Conservation (phyloP, 352 stramenopile genomes). For the Pythium insidiosum region DNA sequence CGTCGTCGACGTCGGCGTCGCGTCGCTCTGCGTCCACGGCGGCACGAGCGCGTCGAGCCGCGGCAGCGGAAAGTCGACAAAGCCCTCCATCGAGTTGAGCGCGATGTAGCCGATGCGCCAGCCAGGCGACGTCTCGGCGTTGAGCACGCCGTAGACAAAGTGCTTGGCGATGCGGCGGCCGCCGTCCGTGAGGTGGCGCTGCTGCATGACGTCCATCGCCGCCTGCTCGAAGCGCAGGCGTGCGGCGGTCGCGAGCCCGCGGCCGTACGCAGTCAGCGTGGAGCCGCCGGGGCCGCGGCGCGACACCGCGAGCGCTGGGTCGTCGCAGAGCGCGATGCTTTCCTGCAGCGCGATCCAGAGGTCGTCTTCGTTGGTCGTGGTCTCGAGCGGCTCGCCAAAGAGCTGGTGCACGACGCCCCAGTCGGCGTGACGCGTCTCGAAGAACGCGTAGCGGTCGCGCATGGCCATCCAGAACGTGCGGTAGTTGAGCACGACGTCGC, state of each 20-base stretch:
- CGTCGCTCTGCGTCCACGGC: constrained; percentile 23
- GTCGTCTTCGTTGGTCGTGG: constrained; percentile 64
- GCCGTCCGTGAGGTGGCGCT: constrained; percentile 44
- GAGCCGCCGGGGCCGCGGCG: constrained; percentile 7
- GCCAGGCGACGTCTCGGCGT: constrained; percentile 59
- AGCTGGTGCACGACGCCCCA: constrained; percentile 66
- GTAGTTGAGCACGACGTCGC: constrained; percentile 64
- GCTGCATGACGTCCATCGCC: constrained; percentile 37
- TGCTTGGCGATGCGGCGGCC: constrained; percentile 51
- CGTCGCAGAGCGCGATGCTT: constrained; percentile 60
- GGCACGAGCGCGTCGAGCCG: constrained; percentile 48
- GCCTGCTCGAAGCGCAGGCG: constrained; percentile 23
- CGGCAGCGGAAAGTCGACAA: constrained; percentile 72
- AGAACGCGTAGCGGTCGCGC: constrained; percentile 60
- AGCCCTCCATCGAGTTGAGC: constrained; percentile 65
- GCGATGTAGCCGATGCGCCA: constrained; percentile 76
- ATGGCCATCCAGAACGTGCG: constrained; percentile 61
- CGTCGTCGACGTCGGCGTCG: neutral
- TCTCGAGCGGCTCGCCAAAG: constrained; percentile 56
- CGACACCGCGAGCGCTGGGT: constrained; percentile 50
- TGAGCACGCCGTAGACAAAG: constrained; percentile 62
- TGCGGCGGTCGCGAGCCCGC: constrained; percentile 18
- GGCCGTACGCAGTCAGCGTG: constrained; percentile 22
- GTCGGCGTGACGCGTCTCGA: constrained; percentile 35
- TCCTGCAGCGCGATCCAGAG: constrained; percentile 74